Evolutionary conservation across 2,329 filamentous ascomycete species (phyloP), one percentile per base, ranked within the genome.

Genomic region (Akanthomyces lecanii): DNA sequence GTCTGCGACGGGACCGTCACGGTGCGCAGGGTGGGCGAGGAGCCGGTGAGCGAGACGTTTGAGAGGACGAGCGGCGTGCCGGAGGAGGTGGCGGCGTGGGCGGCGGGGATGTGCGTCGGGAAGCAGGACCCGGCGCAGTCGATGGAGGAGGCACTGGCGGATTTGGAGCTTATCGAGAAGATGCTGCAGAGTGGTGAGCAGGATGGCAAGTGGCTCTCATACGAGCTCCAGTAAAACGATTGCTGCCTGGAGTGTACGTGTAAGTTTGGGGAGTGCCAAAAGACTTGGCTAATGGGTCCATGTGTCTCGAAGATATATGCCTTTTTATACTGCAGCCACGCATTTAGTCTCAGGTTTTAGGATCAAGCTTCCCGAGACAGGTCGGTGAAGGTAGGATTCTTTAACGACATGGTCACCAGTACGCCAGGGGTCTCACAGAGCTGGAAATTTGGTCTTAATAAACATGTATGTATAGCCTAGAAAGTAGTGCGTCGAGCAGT

Each of bases 11-110:
- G 81, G 16, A 76, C 75, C 6, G 75, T 82, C 18, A 78, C 72
- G 5, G 75, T 79, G 38, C 12, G 33, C 33, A 69, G 69, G 0
- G 65, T 65, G n/a, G 72, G 71, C n/a, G 36, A 74, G 3, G 73
- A 77, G 51, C 63, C 66, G 61, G 65, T 44, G 12, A 67, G 67
- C 63, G 78, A 75, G 67, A 75, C 78, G 23, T 85, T 84, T 67
- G 75, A 80, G 59, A 78, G 81, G 67, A 79, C 77, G 14, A 78
- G 72, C 40, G 85, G 83, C 10, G 85, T 89, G 4, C 78, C 76
- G 64, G 80, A 83, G 59, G 87, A 89, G 73, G 79, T 89, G 10
- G 78, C 78, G 65, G 85, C 82, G 5, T 89, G 85, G 84, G 86
- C 80, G 0, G 78, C 82, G 72, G 77, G 79, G 11, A 68, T 89